Conservation (phyloP, 1,284 basidiomycete genomes). For the Abortiporus biennis region DNA sequence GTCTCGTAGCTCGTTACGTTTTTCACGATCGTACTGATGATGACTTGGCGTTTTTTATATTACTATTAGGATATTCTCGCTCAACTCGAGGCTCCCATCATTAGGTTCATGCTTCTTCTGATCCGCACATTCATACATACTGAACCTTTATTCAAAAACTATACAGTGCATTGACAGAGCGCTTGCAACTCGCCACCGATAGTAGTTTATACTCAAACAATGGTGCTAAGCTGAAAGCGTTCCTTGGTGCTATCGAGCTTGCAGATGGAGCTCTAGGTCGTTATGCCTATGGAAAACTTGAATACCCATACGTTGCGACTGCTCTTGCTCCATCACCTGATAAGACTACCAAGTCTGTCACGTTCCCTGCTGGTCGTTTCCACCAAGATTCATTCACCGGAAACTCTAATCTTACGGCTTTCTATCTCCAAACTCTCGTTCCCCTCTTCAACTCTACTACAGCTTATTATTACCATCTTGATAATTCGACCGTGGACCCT, state of each 20-base stretch:
- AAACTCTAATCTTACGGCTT: slow-evolving; percentile 10
- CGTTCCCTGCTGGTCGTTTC: slow-evolving; percentile 15
- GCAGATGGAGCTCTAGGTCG: slow-evolving; percentile 6
- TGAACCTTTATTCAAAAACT: not conserved
- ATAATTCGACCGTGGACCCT: slow-evolving; percentile 11
- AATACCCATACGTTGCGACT: slow-evolving; percentile 12
- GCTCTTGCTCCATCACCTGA: slow-evolving; percentile 9
- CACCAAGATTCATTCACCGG: slow-evolving; percentile 13
- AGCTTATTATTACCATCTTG: slow-evolving; percentile 11
- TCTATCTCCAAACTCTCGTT: slow-evolving; percentile 12
- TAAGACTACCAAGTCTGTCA: slow-evolving; percentile 3
- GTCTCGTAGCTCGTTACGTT: not conserved
- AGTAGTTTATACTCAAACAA: slow-evolving; percentile 9
- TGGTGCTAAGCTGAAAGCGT: slow-evolving; percentile 6
- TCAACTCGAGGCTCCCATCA: slow-evolving; percentile 14
- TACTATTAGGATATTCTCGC: slow-evolving; percentile 14
- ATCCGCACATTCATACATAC: not conserved
- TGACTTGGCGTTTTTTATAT: not conserved
- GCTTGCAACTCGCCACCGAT: slow-evolving; percentile 11
- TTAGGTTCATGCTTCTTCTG: slow-evolving; percentile 7
- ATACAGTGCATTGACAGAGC: slow-evolving; percentile 13
- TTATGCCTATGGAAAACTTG: slow-evolving; percentile 16
- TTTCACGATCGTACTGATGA: not conserved
- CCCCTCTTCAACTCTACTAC: slow-evolving; percentile 11
- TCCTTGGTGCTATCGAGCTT: slow-evolving; percentile 8